These are phyloP conservation scores for Boletus patriciae DNA, from an alignment of 768 basidiomycete species.

Conservation along the genomic window DNA sequence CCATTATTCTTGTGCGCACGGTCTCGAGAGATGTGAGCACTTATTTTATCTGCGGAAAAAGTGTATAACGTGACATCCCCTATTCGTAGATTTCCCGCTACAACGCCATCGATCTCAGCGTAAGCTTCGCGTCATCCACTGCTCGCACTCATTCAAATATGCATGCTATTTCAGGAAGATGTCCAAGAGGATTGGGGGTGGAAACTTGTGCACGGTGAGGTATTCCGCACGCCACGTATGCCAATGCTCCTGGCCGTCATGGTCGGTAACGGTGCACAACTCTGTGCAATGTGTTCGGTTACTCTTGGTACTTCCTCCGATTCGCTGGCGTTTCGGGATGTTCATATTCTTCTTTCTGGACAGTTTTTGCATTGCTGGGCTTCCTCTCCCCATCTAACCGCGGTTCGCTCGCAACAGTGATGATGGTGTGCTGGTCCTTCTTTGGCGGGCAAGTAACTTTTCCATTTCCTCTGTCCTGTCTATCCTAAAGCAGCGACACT, in stretches of 20 bases:
- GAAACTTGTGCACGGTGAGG: slow-evolving; percentile 96
- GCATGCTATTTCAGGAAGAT: slow-evolving; percentile 60
- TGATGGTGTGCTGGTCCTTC: slow-evolving; percentile 79
- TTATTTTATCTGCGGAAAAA: neutral
- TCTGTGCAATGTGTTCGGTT: slow-evolving; percentile 80
- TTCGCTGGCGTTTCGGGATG: neutral
- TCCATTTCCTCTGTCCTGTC: neutral
- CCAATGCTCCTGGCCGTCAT: slow-evolving; percentile 80
- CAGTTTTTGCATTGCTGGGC: slow-evolving; percentile 88
- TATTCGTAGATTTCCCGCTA: slow-evolving; percentile 52
- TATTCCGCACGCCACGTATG: slow-evolving; percentile 81
- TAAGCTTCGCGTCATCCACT: slow-evolving; percentile 36
- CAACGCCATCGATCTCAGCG: slow-evolving; percentile 89
- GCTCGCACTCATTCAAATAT: neutral
- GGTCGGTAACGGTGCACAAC: slow-evolving; percentile 68
- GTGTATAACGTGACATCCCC: neutral
- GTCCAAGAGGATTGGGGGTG: slow-evolving; percentile 98
- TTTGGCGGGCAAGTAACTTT: slow-evolving; percentile 68
- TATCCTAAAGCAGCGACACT: neutral
- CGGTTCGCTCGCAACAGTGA: slow-evolving; percentile 79
- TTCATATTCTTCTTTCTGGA: slow-evolving; percentile 3
- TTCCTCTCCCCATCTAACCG: slow-evolving; percentile 96
- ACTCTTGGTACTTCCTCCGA: slow-evolving; percentile 62
- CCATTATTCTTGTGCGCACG: slow-evolving; percentile 82
- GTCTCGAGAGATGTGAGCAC: slow-evolving; percentile 80